Percentiles rank a stretch among this genome's conserved stretches.
These are phyloP conservation scores for Ceratobasidium sp. DNA, from an alignment of 1,284 basidiomycete species.

Conservation along the genomic window DNA sequence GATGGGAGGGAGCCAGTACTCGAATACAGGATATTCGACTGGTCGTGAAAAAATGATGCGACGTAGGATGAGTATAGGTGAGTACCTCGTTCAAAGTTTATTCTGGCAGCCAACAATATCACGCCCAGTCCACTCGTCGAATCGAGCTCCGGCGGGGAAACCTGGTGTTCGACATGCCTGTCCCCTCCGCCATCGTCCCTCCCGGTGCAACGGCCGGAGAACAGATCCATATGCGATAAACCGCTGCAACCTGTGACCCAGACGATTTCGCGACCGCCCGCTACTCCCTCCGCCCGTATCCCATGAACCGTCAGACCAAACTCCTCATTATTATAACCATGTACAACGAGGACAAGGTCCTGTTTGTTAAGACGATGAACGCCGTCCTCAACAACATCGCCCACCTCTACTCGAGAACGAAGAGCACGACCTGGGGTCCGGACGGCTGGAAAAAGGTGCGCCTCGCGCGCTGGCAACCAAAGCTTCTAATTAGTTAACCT, in stretches of 20 bases:
- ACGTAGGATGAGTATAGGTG: conserved; percentile 65
- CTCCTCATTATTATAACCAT: conserved; percentile 84
- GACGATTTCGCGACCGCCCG: conserved; percentile 70
- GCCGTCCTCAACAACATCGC: conserved; percentile 90
- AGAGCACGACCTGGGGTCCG: conserved; percentile 93
- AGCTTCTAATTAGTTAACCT: not conserved
- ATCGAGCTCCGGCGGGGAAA: conserved; percentile 87
- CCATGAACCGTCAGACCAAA: conserved; percentile 68
- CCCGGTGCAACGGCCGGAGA: conserved; percentile 85
- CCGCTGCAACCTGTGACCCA: conserved; percentile 89
- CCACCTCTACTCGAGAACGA: conserved; percentile 80
- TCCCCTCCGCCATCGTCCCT: conserved; percentile 84
- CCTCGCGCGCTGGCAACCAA: too few species aligned
- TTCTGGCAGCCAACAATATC: conserved; percentile 25
- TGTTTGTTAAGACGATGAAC: conserved; percentile 88
- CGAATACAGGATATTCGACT: conserved; percentile 69
- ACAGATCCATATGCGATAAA: conserved; percentile 94
- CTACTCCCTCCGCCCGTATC: conserved; percentile 77
- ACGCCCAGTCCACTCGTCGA: conserved; percentile 71
- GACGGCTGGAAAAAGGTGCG: conserved; percentile 93
- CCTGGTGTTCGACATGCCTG: conserved; percentile 85
- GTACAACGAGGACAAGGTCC: conserved; percentile 79
- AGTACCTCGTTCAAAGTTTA: conserved; percentile 16
- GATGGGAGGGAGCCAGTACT: conserved; percentile 49
- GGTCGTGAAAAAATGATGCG: conserved; percentile 81